phyloP scores from a whole-genome alignment of 2,329 filamentous ascomycete genomes.

The Alternaria hordeiaustralica region DNA sequence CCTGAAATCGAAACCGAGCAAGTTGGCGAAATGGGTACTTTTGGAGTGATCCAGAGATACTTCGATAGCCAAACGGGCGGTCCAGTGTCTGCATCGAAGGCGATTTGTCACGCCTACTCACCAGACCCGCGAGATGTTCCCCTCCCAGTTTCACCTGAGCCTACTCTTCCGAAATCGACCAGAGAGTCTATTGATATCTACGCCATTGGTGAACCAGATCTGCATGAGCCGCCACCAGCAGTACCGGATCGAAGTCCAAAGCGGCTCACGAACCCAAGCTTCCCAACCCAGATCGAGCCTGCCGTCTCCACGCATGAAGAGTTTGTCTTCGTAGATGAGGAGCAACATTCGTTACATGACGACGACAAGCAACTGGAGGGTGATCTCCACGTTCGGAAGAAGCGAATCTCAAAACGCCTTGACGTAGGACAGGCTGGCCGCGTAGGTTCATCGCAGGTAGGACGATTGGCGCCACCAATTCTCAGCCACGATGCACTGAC shows the following conservation, averaged over 20 bases:
- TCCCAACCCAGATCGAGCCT: slow-evolving; percentile 19
- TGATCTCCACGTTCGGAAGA: slow-evolving; percentile 15
- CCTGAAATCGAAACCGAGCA: slow-evolving; percentile 33
- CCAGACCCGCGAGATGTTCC: slow-evolving; percentile 18
- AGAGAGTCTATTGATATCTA: slow-evolving; percentile 20
- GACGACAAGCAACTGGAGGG: slow-evolving; percentile 13
- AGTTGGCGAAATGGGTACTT: slow-evolving; percentile 30
- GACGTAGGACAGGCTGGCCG: slow-evolving; percentile 21
- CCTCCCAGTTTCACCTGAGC: slow-evolving; percentile 18
- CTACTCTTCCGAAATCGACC: background rate
- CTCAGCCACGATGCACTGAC: slow-evolving; percentile 40
- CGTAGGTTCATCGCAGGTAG: slow-evolving; percentile 26
- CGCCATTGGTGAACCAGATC: slow-evolving; percentile 22
- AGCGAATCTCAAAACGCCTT: slow-evolving; percentile 8
- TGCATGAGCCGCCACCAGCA: slow-evolving; percentile 24
- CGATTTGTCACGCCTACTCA: slow-evolving; percentile 14
- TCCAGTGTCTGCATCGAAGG: slow-evolving; percentile 14
- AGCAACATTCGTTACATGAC: slow-evolving; percentile 32
- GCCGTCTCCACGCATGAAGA: slow-evolving; percentile 26
- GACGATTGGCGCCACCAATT: slow-evolving; percentile 42
- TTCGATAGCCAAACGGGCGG: slow-evolving; percentile 33
- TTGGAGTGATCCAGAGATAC: slow-evolving; percentile 40
- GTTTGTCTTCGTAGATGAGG: slow-evolving; percentile 30
- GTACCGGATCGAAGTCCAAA: slow-evolving; percentile 35
- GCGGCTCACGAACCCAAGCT: slow-evolving; percentile 25